Conservation (phyloP, 805 yeast genomes). For the Nakazawaea populi region DNA sequence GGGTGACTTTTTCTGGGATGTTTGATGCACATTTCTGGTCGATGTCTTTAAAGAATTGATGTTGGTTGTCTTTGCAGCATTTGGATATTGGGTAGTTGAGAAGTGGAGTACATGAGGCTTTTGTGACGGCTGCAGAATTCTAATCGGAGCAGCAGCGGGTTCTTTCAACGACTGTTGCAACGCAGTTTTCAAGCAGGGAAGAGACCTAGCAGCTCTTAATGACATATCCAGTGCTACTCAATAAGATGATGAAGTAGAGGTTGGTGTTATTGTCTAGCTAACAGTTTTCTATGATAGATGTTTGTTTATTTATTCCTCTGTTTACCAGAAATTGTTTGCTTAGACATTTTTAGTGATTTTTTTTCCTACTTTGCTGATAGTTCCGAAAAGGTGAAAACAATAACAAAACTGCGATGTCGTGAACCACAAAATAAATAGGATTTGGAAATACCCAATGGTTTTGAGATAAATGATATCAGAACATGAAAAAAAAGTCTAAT, state of each 20-base stretch:
- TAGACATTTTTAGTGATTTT: background rate
- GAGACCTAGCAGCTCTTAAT: constrained; percentile 28
- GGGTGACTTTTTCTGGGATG: constrained; percentile 25
- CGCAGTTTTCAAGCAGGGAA: constrained; percentile 25
- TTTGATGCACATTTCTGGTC: constrained; percentile 26
- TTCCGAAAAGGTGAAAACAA: constrained; percentile 3
- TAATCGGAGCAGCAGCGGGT: constrained; percentile 3
- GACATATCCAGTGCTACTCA: constrained; percentile 1
- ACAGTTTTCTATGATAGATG: no score
- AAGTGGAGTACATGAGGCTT: background rate
- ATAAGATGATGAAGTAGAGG: no score
- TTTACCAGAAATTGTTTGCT: no score
- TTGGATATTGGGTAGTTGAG: constrained; percentile 4
- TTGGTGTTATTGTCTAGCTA: no score
- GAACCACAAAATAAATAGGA: no score
- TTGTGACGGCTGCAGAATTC: constrained; percentile 2
- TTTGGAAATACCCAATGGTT: no score
- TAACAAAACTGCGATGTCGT: background rate
- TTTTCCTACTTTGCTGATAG: background rate
- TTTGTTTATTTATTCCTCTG: background rate
- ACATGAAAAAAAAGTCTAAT: no score
- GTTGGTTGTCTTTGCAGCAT: background rate
- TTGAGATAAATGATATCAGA: no score
- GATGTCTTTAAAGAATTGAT: background rate
- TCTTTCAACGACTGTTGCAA: constrained; percentile 19